Evolutionary conservation across 306 rosid species (phyloP), one percentile per base, ranked within the genome.

Genomic region (Ormosia emarginata): DNA sequence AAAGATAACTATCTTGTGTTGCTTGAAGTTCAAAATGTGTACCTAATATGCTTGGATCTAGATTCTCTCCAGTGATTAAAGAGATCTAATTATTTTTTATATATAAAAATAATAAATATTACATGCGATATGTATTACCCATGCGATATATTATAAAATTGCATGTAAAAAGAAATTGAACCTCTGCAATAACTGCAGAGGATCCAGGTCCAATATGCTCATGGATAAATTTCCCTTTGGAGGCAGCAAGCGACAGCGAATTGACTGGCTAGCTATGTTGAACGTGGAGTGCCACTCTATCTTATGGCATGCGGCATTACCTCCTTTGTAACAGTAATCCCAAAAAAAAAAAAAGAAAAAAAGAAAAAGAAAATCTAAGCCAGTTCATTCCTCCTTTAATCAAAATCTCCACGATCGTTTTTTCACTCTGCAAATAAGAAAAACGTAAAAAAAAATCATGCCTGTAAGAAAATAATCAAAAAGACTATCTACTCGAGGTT

Each of bases 311-410:
- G 46, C n/a, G 44, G 33, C n/a, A 18, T 82, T 67, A 41, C 15
- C 39, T 34, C 17, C 10, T 30, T 36, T 46, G 18, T 7, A 78
- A 76, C 41, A 24, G 47, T 9, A 24, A 40, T 65, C 87, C 77
- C 77, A 66, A 10, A 17, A 44, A 76, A 11, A 30, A 32, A 75
- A 43, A 44, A 10, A 17, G 32, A 76, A 11, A 30, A 32, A 75
- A 43, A 44, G 84, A 10, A 17, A 44, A 76, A 11, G 47, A 32
- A 75, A 43, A 44, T 8, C 39, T 61, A 74, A 67, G 18, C 53
- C 77, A 74, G 90, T 44, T 78, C 86, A 70, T 65, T 49, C 83
- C 61, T 67, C 39, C 62, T 3, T 61, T 14, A 17, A 24, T 67
- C 24, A 24, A 24, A 29, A 37, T 36, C 50, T 17, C 12, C 62